Conservation (phyloP, 163 green algal genomes). For the Coccomyxa subellipsoidea region DNA sequence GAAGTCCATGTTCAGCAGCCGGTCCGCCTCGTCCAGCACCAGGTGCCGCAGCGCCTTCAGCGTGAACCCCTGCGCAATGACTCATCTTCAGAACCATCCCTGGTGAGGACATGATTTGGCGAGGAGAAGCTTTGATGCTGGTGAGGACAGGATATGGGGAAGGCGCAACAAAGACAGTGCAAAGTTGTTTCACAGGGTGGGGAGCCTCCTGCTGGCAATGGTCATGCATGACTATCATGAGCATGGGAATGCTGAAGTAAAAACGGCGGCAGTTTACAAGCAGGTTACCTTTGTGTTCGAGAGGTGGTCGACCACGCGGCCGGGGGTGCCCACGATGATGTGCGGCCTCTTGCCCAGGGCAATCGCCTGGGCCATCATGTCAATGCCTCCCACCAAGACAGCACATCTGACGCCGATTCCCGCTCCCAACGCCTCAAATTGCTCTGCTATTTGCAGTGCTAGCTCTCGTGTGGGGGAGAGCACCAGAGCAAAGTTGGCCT, state of each 20-base stretch:
- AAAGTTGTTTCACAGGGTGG: no score
- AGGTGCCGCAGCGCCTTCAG: constrained; percentile 87
- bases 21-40: constrained; percentile 98
- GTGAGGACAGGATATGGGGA: no score
- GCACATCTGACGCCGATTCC: constrained; percentile 84
- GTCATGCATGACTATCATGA: background rate
- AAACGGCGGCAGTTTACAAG: background rate
- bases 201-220: no score
- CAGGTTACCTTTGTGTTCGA: constrained; percentile 89
- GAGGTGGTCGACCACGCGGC: constrained; percentile 96
- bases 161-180: no score
- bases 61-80: constrained; percentile 56
- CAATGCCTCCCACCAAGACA: constrained; percentile 93
- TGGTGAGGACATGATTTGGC: no score
- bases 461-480: constrained; percentile 95
- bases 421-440: constrained; percentile 91
- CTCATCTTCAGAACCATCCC: no score
- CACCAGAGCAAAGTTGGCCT: constrained; percentile 88
- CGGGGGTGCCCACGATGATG: constrained; percentile 94
- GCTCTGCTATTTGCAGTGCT: constrained; percentile 96
- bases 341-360: constrained; percentile 87
- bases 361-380: constrained; percentile 98
- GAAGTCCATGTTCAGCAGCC: constrained; percentile 99
- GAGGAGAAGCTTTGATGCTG: no score
- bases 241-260: background rate